Evolutionary conservation across 768 basidiomycete genomes (phyloP).

Genomic region (Inosperma sp.): DNA sequence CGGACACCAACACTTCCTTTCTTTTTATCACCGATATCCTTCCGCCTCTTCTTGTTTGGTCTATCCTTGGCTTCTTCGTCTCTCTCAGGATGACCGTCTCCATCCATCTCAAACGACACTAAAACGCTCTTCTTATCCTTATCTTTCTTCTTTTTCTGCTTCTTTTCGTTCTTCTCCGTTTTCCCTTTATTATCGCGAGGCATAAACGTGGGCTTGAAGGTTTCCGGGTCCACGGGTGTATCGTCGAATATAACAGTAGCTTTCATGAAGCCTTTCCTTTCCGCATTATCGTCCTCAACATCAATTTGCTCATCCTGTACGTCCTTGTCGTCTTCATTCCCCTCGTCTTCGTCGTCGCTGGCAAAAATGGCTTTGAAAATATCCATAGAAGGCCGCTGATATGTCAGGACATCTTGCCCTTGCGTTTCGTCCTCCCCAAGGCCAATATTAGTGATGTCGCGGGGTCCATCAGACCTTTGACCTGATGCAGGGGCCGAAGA

Average conservation of each 20-base stretch:
- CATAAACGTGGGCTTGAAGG: conserved; percentile 88
- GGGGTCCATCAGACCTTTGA: conserved; percentile 29
- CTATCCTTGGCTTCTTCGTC: conserved; percentile 20
- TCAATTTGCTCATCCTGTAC: conserved; percentile 13
- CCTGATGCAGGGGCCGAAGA: background rate
- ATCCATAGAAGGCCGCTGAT: conserved; percentile 82
- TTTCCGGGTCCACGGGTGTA: conserved; percentile 48
- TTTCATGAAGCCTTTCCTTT: conserved; percentile 13
- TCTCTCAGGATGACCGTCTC: conserved; percentile 52
- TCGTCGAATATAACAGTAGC: conserved; percentile 21
- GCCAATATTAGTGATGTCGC: conserved; percentile 79
- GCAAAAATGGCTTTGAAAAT: conserved; percentile 99
- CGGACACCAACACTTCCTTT: conserved; percentile 39
- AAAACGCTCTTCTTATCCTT: conserved; percentile 44
- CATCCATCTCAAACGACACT: conserved; percentile 74
- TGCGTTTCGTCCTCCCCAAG: conserved; percentile 90
- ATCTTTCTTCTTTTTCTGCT: conserved; percentile 50
- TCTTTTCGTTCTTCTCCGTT: conserved; percentile 42
- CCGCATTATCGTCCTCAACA: conserved; percentile 8
- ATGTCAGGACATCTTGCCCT: conserved; percentile 82
- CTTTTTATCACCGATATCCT: conserved; percentile 29
- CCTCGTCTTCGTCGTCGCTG: conserved; percentile 79
- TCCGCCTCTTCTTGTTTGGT: conserved; percentile 40
- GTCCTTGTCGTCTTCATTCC: background rate
- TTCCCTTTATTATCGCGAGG: conserved; percentile 39